Evolutionary conservation across 2,329 filamentous ascomycete species (phyloP).

Genomic region (Alternaria longipes): DNA sequence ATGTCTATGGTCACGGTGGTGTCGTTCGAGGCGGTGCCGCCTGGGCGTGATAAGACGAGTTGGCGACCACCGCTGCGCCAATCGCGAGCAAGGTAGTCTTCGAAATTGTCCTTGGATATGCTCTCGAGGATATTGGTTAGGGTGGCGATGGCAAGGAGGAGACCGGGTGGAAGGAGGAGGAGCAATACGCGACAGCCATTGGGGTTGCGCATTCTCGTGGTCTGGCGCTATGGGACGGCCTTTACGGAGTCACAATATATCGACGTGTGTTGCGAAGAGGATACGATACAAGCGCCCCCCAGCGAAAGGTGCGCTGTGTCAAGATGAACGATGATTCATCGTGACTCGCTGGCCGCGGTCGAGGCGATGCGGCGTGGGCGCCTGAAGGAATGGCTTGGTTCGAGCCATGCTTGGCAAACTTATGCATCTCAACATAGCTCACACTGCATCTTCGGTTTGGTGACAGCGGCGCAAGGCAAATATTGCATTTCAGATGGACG

Average conservation of each 20-base stretch:
- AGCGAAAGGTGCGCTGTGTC: neutral
- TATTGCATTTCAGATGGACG: neutral
- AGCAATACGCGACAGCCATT: conserved; percentile 33
- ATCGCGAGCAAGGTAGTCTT: conserved; percentile 20
- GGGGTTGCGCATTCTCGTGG: conserved; percentile 29
- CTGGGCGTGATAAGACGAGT: conserved; percentile 22
- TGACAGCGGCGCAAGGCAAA: neutral
- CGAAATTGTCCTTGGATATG: conserved; percentile 29
- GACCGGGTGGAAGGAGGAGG: conserved; percentile 32
- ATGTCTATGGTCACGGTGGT: conserved; percentile 25
- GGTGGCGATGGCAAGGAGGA: conserved; percentile 35
- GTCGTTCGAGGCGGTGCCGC: conserved; percentile 7
- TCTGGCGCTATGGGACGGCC: neutral
- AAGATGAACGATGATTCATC: neutral
- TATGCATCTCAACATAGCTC: neutral
- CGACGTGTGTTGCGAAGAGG: neutral
- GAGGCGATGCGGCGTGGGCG: neutral
- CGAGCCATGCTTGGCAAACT: conserved; percentile 4
- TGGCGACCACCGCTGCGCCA: conserved; percentile 20
- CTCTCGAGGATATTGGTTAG: conserved; percentile 40
- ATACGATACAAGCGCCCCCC: neutral
- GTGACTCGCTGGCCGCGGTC: neutral
- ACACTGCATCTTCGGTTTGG: neutral
- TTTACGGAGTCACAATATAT: neutral
- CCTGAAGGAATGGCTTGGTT: conserved; percentile 2